Base-by-base conservation (phyloP, 2,329 filamentous ascomycete genomes). In the Beauveria brongniartii region DNA sequence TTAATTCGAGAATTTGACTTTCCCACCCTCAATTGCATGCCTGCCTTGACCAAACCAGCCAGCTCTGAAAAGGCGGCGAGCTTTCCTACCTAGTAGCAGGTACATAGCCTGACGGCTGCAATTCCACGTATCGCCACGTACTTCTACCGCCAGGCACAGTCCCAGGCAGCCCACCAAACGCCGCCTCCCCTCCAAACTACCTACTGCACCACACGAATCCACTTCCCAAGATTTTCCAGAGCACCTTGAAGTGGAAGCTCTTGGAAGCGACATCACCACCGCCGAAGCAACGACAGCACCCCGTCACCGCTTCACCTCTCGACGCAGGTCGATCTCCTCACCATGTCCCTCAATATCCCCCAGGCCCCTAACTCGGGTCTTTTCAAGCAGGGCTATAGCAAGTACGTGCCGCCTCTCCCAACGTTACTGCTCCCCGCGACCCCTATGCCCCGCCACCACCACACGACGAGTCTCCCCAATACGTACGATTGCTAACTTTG, bases 341-440 rank as follows among this genome's bases (percentile, higher is more conserved):
- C 67, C 69, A 97, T 99, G 94, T 99, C 94, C 78, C 86, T 99
- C 74, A 91, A 92, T 73, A 95, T 99, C 73, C 94, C 94, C 66
- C 91, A 87, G 76, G 93, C 94, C 69, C 94, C 94, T 65, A 96
- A 97, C 75, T 83, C 89, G 71, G 89, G 90, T 75, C 85, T 97
- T 46, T 97, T 99, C 84, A 97, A 97, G 82, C 82, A 87, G 70
- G 93, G 93, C 70, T 99, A 99, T 80, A 92, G 92, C 77, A 96
- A 90, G 92, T 97, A 84, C 73, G 84, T 77, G 69, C 67, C 64
- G 62, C 64, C 62, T 59, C 61, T 61, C 60, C 65, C 64, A 57
- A 63, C 63, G 59, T 59, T 53, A 20, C 16, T 53, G 14, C 65
- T 65, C 64, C 68, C 67, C 68, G 65, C 68, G 64, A 65, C 67